phyloP scores from a whole-genome alignment of 2,329 filamentous ascomycete species.

The Alternaria hordeiaustralica region DNA sequence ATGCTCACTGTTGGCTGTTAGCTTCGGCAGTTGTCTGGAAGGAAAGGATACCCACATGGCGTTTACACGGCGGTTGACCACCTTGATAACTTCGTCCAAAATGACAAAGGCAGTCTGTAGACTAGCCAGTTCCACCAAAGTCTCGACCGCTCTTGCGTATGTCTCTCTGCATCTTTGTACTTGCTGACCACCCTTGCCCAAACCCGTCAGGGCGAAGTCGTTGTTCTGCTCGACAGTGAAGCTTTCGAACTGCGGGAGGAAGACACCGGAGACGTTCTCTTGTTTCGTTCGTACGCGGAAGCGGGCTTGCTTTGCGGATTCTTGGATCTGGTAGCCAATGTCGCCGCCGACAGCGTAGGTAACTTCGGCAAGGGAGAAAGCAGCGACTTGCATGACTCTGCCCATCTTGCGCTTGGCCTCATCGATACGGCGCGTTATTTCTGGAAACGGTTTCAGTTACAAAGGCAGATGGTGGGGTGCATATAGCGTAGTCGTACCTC shows the following conservation, averaged over 20 bases:
- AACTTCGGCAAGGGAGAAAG: constrained; percentile 96
- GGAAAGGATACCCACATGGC: constrained; percentile 72
- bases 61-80: constrained; percentile 97
- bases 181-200: constrained; percentile 97
- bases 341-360: constrained; percentile 94
- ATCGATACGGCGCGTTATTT: constrained; percentile 96
- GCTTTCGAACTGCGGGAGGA: constrained; percentile 92
- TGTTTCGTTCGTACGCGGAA: constrained; percentile 95
- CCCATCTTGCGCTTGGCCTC: constrained; percentile 99
- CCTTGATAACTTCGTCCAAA: constrained; percentile 97
- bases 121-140: constrained; percentile 91
- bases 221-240: constrained; percentile 88
- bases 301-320: constrained; percentile 89
- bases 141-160: constrained; percentile 94
- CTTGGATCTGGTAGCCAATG: constrained; percentile 96
- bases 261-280: constrained; percentile 97
- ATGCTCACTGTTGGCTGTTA: constrained; percentile 67
- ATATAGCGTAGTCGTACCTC: constrained; percentile 65
- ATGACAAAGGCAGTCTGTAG: constrained; percentile 98
- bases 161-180: constrained; percentile 95
- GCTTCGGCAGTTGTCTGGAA: constrained; percentile 4
- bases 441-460: constrained; percentile 51
- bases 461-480: constrained; percentile 5
- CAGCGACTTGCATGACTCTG: constrained; percentile 97
- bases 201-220: constrained; percentile 92